A percentile compares a stretch with the other conserved stretches of the same genome.
phyloP scores from a whole-genome alignment of 73 alveolate genomes.

The Durusdinium trenchii region DNA sequence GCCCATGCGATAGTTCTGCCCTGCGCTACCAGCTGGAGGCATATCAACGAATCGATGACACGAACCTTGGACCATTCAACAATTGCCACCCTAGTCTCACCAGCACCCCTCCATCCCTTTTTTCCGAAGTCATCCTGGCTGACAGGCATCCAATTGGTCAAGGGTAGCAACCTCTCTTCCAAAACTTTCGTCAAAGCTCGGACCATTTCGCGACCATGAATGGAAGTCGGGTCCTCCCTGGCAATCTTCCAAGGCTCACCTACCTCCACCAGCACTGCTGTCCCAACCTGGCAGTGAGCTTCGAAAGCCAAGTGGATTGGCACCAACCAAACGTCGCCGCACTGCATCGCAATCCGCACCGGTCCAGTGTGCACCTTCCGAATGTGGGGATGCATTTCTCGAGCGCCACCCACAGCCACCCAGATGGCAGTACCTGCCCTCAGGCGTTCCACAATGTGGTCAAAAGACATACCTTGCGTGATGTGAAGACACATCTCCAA shows the following conservation, averaged over 20 bases:
- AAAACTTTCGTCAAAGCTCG: not conserved
- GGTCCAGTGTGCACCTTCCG: slow-evolving; percentile 85
- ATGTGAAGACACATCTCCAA: slow-evolving; percentile 71
- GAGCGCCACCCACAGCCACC: slow-evolving; percentile 82
- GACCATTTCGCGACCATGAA: slow-evolving; percentile 36
- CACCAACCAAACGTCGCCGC: slow-evolving; percentile 56
- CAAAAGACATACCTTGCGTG: slow-evolving; percentile 38
- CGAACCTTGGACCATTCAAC: slow-evolving; percentile 57
- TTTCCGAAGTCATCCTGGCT: slow-evolving; percentile 33
- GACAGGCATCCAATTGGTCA: slow-evolving; percentile 65
- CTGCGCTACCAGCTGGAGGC: not conserved
- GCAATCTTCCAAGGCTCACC: slow-evolving; percentile 10
- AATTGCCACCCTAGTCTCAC: slow-evolving; percentile 45
- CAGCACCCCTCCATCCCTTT: slow-evolving; percentile 62
- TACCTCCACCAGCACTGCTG: slow-evolving; percentile 51
- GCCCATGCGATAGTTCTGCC: slow-evolving; percentile 6
- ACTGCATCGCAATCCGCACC: slow-evolving; percentile 58
- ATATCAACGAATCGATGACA: slow-evolving; percentile 3
- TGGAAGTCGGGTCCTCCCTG: slow-evolving; percentile 13
- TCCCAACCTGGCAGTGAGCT: slow-evolving; percentile 41
- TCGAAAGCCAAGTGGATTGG: slow-evolving; percentile 73
- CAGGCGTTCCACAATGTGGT: not conserved
- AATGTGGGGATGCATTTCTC: slow-evolving; percentile 65
- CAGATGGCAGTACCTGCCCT: slow-evolving; percentile 16
- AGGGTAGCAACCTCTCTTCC: slow-evolving; percentile 16